Conservation (phyloP, 2,329 filamentous ascomycete genomes). For the Penicillium paneum region DNA sequence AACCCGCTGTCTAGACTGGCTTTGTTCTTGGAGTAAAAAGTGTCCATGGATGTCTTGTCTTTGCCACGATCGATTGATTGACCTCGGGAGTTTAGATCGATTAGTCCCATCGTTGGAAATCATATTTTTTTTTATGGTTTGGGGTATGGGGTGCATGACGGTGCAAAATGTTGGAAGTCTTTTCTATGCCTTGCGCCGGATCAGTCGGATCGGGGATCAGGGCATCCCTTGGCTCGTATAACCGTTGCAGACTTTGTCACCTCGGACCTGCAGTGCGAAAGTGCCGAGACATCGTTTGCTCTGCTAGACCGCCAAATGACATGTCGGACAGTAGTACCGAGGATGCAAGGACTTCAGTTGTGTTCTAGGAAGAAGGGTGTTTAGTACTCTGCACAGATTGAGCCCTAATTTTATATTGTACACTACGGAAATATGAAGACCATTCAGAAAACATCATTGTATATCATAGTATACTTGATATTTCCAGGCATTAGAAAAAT, state of each 20-base stretch:
- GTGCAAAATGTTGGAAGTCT: not conserved
- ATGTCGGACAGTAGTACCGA: not conserved
- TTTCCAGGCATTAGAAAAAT: not conserved
- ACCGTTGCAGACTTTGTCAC: not conserved
- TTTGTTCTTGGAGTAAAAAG: not conserved
- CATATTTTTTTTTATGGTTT: not conserved
- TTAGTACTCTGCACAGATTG: not conserved
- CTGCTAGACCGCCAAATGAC: not conserved
- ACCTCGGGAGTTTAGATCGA: not conserved
- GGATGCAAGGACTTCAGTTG: not conserved
- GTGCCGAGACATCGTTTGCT: not conserved
- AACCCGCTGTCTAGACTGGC: no score
- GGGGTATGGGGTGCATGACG: not conserved
- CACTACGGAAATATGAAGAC: no score
- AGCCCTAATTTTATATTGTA: not conserved
- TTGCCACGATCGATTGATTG: not conserved
- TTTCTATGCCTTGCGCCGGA: not conserved
- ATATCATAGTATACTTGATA: not conserved
- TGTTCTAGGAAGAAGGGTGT: not conserved
- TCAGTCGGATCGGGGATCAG: not conserved
- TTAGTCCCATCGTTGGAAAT: not conserved
- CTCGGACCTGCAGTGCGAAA: not conserved
- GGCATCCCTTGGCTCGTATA: not conserved
- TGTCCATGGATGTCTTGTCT: not conserved
- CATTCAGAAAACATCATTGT: not conserved